Conservation (phyloP, 805 yeast genomes). For the Spathaspora arborariae region DNA sequence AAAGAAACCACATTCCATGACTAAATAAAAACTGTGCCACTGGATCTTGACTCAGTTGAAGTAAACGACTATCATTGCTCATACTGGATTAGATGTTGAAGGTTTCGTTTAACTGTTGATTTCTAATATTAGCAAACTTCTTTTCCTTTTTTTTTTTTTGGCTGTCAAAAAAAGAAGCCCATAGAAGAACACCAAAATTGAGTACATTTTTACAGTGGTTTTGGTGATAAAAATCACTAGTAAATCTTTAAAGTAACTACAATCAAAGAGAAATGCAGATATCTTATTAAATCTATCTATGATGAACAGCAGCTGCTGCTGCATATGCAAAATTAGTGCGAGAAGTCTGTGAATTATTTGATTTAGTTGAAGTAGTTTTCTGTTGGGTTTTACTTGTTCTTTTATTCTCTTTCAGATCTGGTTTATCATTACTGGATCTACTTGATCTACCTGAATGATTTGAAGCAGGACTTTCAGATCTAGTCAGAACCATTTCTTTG, state of each 20-base stretch:
- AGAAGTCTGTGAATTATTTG: background rate
- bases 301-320: constrained; percentile 45
- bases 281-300: constrained; percentile 14
- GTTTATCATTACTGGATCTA: background rate
- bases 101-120: no score
- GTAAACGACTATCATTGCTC: background rate
- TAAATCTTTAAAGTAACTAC: no score
- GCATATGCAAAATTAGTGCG: constrained; percentile 39
- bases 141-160: no score
- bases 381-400: background rate
- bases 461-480: constrained; percentile 10
- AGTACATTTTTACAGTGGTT: no score
- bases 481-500: constrained; percentile 41
- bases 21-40: background rate
- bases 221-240: no score
- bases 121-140: no score
- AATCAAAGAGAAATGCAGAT: no score
- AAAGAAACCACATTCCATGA: background rate
- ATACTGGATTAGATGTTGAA: background rate
- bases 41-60: background rate
- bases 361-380: constrained; percentile 9
- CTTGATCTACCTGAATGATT: background rate
- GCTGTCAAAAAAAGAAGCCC: no score
- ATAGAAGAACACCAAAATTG: no score
- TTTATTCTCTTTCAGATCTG: background rate